Evolutionary conservation across 2,329 filamentous ascomycete genomes (phyloP).

Genomic region (Lecanicillium sp.): DNA sequence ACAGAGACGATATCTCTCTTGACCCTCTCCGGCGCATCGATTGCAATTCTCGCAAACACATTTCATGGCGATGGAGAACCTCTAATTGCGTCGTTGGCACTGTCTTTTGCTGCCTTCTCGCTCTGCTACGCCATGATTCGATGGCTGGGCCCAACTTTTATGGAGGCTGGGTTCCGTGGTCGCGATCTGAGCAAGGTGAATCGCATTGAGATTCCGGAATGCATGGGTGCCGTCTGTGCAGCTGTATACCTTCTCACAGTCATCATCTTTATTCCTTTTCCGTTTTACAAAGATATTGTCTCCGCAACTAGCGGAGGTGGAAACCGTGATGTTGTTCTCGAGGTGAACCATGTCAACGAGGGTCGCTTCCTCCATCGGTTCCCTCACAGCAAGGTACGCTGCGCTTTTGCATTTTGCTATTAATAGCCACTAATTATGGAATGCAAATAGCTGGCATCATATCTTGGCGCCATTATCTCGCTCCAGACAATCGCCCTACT

Average conservation of each 20-base stretch:
- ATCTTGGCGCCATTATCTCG: constrained; percentile 87
- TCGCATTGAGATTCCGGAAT: constrained; percentile 78
- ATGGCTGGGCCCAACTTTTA: constrained; percentile 88
- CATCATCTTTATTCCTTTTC: constrained; percentile 90
- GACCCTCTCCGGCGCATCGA: constrained; percentile 57
- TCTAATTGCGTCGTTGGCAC: constrained; percentile 76
- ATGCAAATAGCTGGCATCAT: constrained; percentile 68
- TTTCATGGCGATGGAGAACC: constrained; percentile 82
- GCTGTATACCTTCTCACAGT: constrained; percentile 84
- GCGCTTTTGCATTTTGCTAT: no score
- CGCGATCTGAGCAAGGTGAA: constrained; percentile 70
- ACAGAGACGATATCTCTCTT: constrained; percentile 47
- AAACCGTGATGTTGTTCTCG: constrained; percentile 77
- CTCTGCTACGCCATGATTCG: constrained; percentile 78
- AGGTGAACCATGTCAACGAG: constrained; percentile 64
- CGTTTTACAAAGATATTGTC: constrained; percentile 97
- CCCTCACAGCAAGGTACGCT: constrained; percentile 77
- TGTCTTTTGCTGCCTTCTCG: constrained; percentile 77
- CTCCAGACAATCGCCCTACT: constrained; percentile 86
- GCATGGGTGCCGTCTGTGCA: constrained; percentile 90
- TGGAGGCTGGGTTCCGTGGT: constrained; percentile 81
- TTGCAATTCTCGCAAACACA: constrained; percentile 70
- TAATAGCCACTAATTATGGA: neutral
- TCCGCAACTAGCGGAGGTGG: constrained; percentile 89
- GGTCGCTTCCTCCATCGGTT: constrained; percentile 86